Conservation (phyloP, 164 flowering plant species). For the Platanus orientalis region DNA sequence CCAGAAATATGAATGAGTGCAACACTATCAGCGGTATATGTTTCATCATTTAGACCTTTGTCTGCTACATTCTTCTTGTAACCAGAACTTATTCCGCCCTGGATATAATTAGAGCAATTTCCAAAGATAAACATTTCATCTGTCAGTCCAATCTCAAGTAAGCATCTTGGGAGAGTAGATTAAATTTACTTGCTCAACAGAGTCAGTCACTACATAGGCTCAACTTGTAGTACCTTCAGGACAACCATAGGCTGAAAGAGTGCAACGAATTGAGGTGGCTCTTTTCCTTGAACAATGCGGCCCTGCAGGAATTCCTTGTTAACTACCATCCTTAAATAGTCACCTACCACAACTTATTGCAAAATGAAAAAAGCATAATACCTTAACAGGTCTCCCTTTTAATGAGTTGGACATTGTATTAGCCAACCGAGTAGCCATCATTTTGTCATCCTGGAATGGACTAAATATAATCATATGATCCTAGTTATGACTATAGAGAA, state of each 20-base stretch:
- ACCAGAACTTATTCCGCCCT: conserved; percentile 97
- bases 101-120: conserved; percentile 10
- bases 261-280: conserved; percentile 94
- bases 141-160: not conserved
- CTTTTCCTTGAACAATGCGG: conserved; percentile 83
- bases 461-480: conserved; percentile 8
- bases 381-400: conserved; percentile 95
- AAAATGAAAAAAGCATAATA: conserved; percentile 26
- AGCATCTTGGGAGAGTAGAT: not conserved
- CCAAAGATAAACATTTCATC: not conserved
- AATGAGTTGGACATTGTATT: conserved; percentile 87
- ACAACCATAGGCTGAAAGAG: conserved; percentile 92
- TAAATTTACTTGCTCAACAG: not conserved
- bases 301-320: conserved; percentile 52
- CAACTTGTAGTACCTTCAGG: conserved; percentile 59
- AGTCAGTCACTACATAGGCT: not conserved
- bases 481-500: not conserved
- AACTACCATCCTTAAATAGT: not conserved
- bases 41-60: conserved; percentile 76
- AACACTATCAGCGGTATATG: conserved; percentile 70
- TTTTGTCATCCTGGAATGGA: conserved; percentile 75
- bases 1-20: conserved; percentile 84
- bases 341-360: conserved; percentile 4
- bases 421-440: conserved; percentile 67
- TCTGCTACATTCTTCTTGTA: conserved; percentile 73